Conservation (phyloP, 345 rosid genomes). For the Clarkia xantiana region DNA sequence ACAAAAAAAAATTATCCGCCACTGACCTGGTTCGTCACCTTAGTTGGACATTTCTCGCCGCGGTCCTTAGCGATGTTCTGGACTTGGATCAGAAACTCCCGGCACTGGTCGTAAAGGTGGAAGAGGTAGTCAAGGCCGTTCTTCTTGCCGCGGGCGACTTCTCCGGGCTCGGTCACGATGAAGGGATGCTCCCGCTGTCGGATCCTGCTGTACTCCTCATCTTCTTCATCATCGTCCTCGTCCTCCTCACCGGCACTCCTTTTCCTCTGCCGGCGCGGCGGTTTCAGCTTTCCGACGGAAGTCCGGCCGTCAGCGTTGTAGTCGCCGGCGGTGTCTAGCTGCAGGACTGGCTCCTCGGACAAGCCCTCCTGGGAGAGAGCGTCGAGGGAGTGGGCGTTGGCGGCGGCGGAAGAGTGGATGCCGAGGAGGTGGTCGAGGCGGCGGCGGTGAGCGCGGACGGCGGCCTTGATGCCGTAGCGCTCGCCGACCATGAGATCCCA, state of each 20-base stretch:
- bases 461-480: slow-evolving; percentile 83
- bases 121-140: slow-evolving; percentile 97
- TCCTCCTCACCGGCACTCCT: slow-evolving; percentile 22
- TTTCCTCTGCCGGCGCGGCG: slow-evolving; percentile 8
- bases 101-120: slow-evolving; percentile 95
- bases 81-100: slow-evolving; percentile 85
- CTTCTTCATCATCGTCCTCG: slow-evolving; percentile 6
- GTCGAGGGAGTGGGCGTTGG: slow-evolving; percentile 42
- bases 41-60: slow-evolving; percentile 96
- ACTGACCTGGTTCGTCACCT: slow-evolving; percentile 99
- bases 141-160: slow-evolving; percentile 98
- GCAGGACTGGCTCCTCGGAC: slow-evolving; percentile 78
- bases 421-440: slow-evolving; percentile 43
- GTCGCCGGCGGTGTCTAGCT: slow-evolving; percentile 50
- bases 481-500: slow-evolving; percentile 96
- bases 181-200: slow-evolving; percentile 96
- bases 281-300: slow-evolving; percentile 1
- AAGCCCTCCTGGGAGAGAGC: slow-evolving; percentile 94
- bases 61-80: slow-evolving; percentile 86
- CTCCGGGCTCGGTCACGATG: slow-evolving; percentile 99
- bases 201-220: slow-evolving; percentile 7
- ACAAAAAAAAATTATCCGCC: no score
- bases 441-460: slow-evolving; percentile 78
- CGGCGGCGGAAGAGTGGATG: slow-evolving; percentile 30
- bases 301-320: slow-evolving; percentile 25